Evolutionary conservation across 139 green algal species (phyloP).

Genomic region (Trebouxia sp.): DNA sequence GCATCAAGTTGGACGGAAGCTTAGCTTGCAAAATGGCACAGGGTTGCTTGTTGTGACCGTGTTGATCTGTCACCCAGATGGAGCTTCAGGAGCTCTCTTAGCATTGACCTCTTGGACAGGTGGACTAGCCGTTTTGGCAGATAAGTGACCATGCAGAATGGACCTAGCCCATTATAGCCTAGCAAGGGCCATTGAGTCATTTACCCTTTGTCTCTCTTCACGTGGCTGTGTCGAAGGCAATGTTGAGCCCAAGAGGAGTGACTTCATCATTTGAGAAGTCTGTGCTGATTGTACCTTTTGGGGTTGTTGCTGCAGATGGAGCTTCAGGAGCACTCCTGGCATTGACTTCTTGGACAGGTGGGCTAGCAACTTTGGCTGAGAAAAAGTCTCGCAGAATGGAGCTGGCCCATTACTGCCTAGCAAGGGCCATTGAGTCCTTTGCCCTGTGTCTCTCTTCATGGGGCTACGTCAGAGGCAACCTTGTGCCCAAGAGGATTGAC

Average conservation of each 20-base stretch:
- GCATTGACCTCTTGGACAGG: slow-evolving; percentile 29
- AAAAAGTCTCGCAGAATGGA: slow-evolving; percentile 95
- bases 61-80: too few relatives aligned
- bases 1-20: too few relatives aligned
- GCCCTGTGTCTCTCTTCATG: slow-evolving; percentile 56
- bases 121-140: slow-evolving; percentile 76
- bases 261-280: slow-evolving; percentile 88
- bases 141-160: slow-evolving; percentile 94
- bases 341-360: slow-evolving; percentile 34
- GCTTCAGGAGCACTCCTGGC: slow-evolving; percentile 8
- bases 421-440: slow-evolving; percentile 72
- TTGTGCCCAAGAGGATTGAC: slow-evolving; percentile 65
- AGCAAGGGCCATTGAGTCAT: slow-evolving; percentile 70
- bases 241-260: slow-evolving; percentile 54
- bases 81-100: neutral
- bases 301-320: neutral
- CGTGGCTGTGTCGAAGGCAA: slow-evolving; percentile 49
- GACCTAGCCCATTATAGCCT: slow-evolving; percentile 92
- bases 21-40: too few relatives aligned
- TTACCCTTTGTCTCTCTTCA: slow-evolving; percentile 54
- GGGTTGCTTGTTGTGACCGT: too few relatives aligned
- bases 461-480: slow-evolving; percentile 42
- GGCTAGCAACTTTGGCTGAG: slow-evolving; percentile 82
- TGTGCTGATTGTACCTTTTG: too few relatives aligned
- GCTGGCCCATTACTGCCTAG: slow-evolving; percentile 88